Evolutionary conservation across 2,329 filamentous ascomycete genomes (phyloP).

Genomic region (Plenodomus biglobosus): DNA sequence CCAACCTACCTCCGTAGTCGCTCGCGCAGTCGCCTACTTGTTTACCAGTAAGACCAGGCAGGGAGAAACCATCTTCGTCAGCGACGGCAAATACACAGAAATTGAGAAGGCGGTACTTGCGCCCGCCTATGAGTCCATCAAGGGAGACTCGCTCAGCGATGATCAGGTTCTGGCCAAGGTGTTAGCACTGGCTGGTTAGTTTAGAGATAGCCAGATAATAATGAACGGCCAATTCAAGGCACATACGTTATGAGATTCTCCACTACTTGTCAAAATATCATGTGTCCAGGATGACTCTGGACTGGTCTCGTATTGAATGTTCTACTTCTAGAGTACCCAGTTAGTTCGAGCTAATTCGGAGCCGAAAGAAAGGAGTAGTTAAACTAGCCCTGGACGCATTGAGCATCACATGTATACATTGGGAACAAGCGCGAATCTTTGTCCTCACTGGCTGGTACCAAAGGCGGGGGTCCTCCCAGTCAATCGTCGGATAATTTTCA

Average conservation of each 20-base stretch:
- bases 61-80: constrained; percentile 57
- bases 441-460: too few species aligned
- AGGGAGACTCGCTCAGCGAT: constrained; percentile 20
- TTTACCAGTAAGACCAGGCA: constrained; percentile 54
- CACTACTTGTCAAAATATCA: too few species aligned
- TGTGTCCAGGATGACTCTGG: too few species aligned
- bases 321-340: too few species aligned
- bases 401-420: too few species aligned
- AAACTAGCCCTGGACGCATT: too few species aligned
- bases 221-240: too few species aligned
- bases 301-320: too few species aligned
- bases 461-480: too few species aligned
- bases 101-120: constrained; percentile 51
- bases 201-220: not conserved
- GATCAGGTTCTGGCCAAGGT: constrained; percentile 24
- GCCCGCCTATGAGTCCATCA: constrained; percentile 22
- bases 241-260: not conserved
- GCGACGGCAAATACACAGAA: constrained; percentile 54
- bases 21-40: constrained; percentile 52
- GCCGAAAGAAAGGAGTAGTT: too few species aligned
- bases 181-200: constrained; percentile 12
- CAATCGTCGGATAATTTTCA: too few species aligned
- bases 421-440: too few species aligned
- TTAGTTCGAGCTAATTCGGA: not conserved
- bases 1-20: constrained; percentile 54